phyloP scores from a whole-genome alignment of 441 rosid genomes.

The Geranium incanum region DNA sequence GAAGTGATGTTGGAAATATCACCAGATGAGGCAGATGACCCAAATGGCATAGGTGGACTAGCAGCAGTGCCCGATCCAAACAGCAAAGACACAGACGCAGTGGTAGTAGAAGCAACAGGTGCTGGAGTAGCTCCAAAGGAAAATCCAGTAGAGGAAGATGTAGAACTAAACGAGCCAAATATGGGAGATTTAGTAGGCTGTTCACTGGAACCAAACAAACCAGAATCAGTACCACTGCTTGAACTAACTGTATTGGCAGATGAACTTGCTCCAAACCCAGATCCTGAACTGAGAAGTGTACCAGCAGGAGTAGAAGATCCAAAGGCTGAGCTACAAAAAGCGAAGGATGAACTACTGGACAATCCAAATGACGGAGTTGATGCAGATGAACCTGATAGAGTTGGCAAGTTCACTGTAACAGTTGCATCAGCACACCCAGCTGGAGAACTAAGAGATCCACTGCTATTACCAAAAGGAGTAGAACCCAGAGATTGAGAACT shows the following conservation, averaged over 20 bases:
- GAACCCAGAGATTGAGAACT: slow-evolving; percentile 25
- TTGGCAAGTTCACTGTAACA: slow-evolving; percentile 44
- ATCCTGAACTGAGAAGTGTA: slow-evolving; percentile 36
- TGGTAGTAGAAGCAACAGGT: slow-evolving; percentile 23
- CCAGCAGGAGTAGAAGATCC: slow-evolving; percentile 35
- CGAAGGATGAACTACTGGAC: slow-evolving; percentile 34
- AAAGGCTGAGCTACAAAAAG: slow-evolving; percentile 43
- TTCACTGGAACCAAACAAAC: slow-evolving; percentile 49
- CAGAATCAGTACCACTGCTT: slow-evolving; percentile 28
- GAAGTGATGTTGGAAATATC: slow-evolving; percentile 22
- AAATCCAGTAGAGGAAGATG: slow-evolving; percentile 37
- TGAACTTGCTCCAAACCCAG: slow-evolving; percentile 41
- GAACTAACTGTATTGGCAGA: slow-evolving; percentile 36
- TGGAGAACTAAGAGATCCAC: slow-evolving; percentile 27
- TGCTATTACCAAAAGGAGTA: slow-evolving; percentile 31
- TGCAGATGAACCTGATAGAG: slow-evolving; percentile 41
- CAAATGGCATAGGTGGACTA: slow-evolving; percentile 23
- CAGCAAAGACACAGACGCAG: neutral
- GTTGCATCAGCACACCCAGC: slow-evolving; percentile 36
- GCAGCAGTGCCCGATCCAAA: slow-evolving; percentile 16
- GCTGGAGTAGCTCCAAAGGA: slow-evolving; percentile 46
- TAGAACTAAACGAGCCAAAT: slow-evolving; percentile 35
- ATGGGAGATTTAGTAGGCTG: slow-evolving; percentile 36
- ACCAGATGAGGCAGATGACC: neutral
- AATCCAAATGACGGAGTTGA: slow-evolving; percentile 40